Percentiles rank a stretch among this genome's conserved stretches.
Conservation (phyloP, 2,329 filamentous ascomycete species). For the Ceratocystiopsis sp. region DNA sequence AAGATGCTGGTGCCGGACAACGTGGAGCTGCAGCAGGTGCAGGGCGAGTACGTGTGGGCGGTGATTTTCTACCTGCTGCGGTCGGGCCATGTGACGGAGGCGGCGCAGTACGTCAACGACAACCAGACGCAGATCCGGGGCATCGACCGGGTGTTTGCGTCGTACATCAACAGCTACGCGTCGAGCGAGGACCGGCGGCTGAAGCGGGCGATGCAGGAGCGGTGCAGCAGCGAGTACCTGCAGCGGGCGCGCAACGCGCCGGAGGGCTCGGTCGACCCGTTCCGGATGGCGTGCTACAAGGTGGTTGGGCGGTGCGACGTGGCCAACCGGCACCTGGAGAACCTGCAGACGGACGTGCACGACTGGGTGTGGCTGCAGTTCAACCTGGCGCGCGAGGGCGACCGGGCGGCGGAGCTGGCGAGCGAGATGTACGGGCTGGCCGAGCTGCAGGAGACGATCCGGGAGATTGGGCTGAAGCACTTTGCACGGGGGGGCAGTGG, state of each 20-base stretch:
- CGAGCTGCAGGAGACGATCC: constrained; percentile 62
- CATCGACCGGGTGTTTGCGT: constrained; percentile 77
- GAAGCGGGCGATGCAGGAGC: constrained; percentile 62
- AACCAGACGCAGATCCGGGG: constrained; percentile 70
- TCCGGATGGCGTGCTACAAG: constrained; percentile 95
- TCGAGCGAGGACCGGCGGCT: constrained; percentile 61
- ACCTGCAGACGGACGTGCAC: constrained; percentile 46
- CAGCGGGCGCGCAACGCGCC: constrained; percentile 71
- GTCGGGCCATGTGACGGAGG: constrained; percentile 69
- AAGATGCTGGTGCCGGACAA: constrained; percentile 76
- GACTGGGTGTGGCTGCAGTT: constrained; percentile 61
- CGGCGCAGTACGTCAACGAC: constrained; percentile 67
- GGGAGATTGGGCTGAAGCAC: constrained; percentile 78
- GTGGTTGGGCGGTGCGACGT: constrained; percentile 70
- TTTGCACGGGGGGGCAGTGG: too few relatives aligned
- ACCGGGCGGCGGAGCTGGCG: constrained; percentile 45
- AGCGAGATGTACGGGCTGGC: constrained; percentile 47
- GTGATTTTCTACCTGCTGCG: constrained; percentile 84
- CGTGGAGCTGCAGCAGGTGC: constrained; percentile 60
- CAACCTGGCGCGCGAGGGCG: constrained; percentile 49
- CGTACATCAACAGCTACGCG: constrained; percentile 74
- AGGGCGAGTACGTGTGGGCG: constrained; percentile 81
- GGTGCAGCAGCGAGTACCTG: constrained; percentile 79
- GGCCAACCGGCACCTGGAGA: constrained; percentile 44
- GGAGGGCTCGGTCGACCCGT: constrained; percentile 80